These are phyloP conservation scores for Venturia pyrina DNA, from an alignment of 2,329 filamentous ascomycete species.

Conservation along the genomic window DNA sequence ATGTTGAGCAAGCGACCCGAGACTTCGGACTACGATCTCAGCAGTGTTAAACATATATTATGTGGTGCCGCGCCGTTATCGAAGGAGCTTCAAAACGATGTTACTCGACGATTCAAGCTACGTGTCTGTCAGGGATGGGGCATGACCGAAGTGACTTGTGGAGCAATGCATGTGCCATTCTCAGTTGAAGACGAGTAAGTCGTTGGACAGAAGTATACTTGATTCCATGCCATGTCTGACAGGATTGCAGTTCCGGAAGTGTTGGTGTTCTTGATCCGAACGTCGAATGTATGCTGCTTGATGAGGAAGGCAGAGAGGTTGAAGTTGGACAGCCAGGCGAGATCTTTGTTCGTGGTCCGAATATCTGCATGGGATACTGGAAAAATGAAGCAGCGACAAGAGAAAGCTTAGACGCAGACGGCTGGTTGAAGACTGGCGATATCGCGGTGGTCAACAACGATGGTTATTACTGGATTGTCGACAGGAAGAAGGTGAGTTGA, in stretches of 20 bases:
- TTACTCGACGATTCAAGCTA: constrained; percentile 25
- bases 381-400: constrained; percentile 29
- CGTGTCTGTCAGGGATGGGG: constrained; percentile 32
- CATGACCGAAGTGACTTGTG: constrained; percentile 33
- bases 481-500: constrained; percentile 25
- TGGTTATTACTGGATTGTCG: constrained; percentile 28
- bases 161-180: constrained; percentile 28
- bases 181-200: constrained; percentile 24
- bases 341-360: constrained; percentile 30
- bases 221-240: not conserved
- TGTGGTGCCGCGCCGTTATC: constrained; percentile 34
- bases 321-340: constrained; percentile 28
- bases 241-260: constrained; percentile 23
- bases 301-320: constrained; percentile 34
- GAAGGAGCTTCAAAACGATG: constrained; percentile 32
- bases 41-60: constrained; percentile 29
- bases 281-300: constrained; percentile 30
- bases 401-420: constrained; percentile 27
- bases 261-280: constrained; percentile 32
- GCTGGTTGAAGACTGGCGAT: constrained; percentile 30
- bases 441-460: constrained; percentile 23
- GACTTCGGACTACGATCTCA: constrained; percentile 30
- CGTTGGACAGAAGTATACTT: not conserved
- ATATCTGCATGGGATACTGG: constrained; percentile 33
- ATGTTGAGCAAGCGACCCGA: constrained; percentile 35